These are phyloP conservation scores for Xylaria sp. DNA, from an alignment of 2,329 filamentous ascomycete genomes.

Conservation along the genomic window DNA sequence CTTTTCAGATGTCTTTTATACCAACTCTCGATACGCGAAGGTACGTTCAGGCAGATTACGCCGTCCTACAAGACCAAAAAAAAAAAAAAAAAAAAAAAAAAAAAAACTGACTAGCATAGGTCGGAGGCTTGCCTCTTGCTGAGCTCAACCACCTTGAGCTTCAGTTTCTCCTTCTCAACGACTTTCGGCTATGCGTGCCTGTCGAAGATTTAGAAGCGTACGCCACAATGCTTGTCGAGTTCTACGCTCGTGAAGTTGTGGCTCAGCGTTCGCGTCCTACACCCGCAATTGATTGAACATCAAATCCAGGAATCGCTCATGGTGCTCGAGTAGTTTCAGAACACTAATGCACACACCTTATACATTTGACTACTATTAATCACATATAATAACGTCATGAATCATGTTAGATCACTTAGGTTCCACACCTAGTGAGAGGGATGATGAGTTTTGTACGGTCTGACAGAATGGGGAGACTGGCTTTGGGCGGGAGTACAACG, in stretches of 20 bases:
- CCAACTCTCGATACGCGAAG: constrained; percentile 99
- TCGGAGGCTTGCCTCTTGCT: constrained; percentile 89
- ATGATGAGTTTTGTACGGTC: constrained; percentile 22
- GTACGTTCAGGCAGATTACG: constrained; percentile 61
- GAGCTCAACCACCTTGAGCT: constrained; percentile 97
- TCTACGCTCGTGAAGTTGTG: constrained; percentile 92
- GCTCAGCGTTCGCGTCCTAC: constrained; percentile 50
- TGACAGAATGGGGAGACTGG: constrained; percentile 39
- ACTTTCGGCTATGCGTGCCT: constrained; percentile 91
- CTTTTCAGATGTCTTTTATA: constrained; percentile 99
- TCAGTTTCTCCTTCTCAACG: constrained; percentile 94
- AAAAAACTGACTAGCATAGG: constrained; percentile 63
- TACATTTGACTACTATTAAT: constrained; percentile 32
- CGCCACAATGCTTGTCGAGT: constrained; percentile 97
- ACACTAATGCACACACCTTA: constrained; percentile 22
- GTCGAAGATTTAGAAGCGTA: constrained; percentile 97
- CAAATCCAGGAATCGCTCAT: constrained; percentile 13
- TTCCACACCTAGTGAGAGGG: constrained; percentile 8
- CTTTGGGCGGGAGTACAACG: constrained; percentile 31
- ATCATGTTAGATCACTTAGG: constrained; percentile 7
- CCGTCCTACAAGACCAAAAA: neutral
- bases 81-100: too few relatives aligned
- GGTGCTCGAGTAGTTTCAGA: constrained; percentile 4
- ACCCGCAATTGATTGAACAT: constrained; percentile 29
- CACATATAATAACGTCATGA: constrained; percentile 36